These are phyloP conservation scores for Sugiyamaella pinicola DNA, from an alignment of 1,139 yeast genomes.

Conservation along the genomic window DNA sequence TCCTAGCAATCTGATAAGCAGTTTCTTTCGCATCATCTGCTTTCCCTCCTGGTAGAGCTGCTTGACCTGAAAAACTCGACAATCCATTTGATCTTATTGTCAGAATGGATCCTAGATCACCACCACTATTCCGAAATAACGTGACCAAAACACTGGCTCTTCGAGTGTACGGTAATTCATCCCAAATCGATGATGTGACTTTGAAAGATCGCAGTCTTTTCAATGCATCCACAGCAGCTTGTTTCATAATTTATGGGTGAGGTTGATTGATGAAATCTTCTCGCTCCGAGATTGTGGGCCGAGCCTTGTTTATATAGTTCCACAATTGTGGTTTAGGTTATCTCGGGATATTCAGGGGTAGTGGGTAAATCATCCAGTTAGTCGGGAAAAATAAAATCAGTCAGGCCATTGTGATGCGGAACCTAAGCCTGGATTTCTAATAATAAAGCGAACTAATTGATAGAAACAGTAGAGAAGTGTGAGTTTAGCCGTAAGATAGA, in stretches of 20 bases:
- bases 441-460: not conserved
- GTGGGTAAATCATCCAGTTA: not conserved
- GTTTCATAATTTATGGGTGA: constrained; percentile 4
- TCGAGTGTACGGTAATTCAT: constrained; percentile 57
- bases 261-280: not conserved
- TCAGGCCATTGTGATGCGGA: not conserved
- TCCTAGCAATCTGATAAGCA: constrained; percentile 70
- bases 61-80: constrained; percentile 80
- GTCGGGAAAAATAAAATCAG: not conserved
- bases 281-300: not conserved
- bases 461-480: no score
- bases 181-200: constrained; percentile 50
- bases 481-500: no score
- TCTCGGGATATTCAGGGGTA: constrained; percentile 5
- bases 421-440: not conserved
- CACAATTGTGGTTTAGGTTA: not conserved
- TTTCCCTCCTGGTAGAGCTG: constrained; percentile 79
- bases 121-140: constrained; percentile 62
- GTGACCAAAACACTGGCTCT: constrained; percentile 77
- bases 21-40: constrained; percentile 51
- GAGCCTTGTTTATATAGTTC: not conserved
- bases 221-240: constrained; percentile 17
- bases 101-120: constrained; percentile 73
- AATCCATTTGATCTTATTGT: constrained; percentile 74
- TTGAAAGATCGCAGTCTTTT: constrained; percentile 22